A percentile compares a stretch with the other conserved stretches of the same genome.
These are phyloP conservation scores for Capsella bursapastoris DNA, from an alignment of 345 rosid species.

Conservation along the genomic window DNA sequence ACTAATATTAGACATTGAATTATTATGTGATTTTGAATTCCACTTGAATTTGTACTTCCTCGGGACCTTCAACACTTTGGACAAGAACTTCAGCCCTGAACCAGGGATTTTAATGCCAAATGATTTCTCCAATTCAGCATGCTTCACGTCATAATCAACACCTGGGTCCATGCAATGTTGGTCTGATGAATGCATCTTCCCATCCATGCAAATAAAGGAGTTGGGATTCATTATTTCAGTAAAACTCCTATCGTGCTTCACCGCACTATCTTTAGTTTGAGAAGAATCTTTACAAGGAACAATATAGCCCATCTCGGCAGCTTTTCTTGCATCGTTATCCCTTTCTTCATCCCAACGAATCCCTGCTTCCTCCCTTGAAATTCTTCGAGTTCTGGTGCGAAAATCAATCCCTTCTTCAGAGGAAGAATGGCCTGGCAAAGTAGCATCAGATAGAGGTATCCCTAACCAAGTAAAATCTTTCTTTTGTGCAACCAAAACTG, in stretches of 20 bases:
- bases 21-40: constrained; percentile 58
- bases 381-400: constrained; percentile 83
- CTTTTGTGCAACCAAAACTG: constrained; percentile 74
- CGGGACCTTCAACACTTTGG: constrained; percentile 63
- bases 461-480: constrained; percentile 95
- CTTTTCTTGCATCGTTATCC: constrained; percentile 73
- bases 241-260: constrained; percentile 49
- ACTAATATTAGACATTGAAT: constrained; percentile 50
- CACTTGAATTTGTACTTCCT: constrained; percentile 66
- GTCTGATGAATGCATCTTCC: constrained; percentile 76
- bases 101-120: constrained; percentile 87
- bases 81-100: constrained; percentile 71
- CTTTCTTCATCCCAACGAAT: constrained; percentile 60
- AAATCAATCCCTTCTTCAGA: constrained; percentile 93
- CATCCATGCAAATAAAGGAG: constrained; percentile 69
- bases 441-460: constrained; percentile 67
- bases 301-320: constrained; percentile 80
- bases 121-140: constrained; percentile 89
- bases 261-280: constrained; percentile 49
- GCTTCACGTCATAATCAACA: constrained; percentile 78
- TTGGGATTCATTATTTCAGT: constrained; percentile 49
- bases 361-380: constrained; percentile 77
- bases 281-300: constrained; percentile 53
- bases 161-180: constrained; percentile 83
- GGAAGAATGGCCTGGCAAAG: constrained; percentile 63